These are phyloP conservation scores for Gyrodon lividus DNA, from an alignment of 768 basidiomycete species.

Conservation along the genomic window DNA sequence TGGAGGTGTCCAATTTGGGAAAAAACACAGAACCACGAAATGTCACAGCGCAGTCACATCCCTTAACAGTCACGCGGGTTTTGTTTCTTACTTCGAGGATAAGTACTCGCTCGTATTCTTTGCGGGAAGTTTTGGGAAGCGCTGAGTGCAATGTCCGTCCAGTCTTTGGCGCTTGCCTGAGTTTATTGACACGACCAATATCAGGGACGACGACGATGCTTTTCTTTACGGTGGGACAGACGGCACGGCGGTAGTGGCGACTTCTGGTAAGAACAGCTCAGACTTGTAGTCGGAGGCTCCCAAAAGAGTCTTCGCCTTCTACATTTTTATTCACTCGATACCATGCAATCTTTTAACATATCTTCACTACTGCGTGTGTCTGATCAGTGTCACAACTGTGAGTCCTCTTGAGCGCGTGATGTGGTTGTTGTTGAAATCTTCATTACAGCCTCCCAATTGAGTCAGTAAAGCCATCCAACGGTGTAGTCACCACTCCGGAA, in stretches of 20 bases:
- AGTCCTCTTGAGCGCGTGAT: conserved; percentile 41
- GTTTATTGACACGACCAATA: conserved; percentile 26
- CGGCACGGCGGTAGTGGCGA: conserved; percentile 31
- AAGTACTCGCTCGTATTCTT: conserved; percentile 19
- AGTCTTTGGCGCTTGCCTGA: conserved; percentile 13
- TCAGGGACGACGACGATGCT: conserved; percentile 79
- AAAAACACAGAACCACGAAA: background rate
- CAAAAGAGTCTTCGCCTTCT: conserved; percentile 31
- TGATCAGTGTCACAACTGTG: conserved; percentile 60
- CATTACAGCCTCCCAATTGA: conserved; percentile 41
- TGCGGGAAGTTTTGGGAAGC: conserved; percentile 14
- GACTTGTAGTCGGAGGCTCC: conserved; percentile 23
- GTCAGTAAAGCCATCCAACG: conserved; percentile 44
- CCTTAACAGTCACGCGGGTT: conserved; percentile 21
- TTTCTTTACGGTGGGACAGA: conserved; percentile 68
- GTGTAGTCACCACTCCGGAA: conserved; percentile 50
- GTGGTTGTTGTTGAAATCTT: conserved; percentile 19
- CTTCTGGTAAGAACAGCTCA: conserved; percentile 48
- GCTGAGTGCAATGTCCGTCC: conserved; percentile 30
- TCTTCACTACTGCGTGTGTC: conserved; percentile 38
- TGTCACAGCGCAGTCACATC: conserved; percentile 27
- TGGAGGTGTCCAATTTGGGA: background rate
- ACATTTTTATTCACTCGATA: conserved; percentile 36
- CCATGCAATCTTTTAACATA: conserved; percentile 41
- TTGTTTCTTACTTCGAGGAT: conserved; percentile 20